Conservation (phyloP, 1,139 yeast genomes). For the Blastobotrys petasosporus region DNA sequence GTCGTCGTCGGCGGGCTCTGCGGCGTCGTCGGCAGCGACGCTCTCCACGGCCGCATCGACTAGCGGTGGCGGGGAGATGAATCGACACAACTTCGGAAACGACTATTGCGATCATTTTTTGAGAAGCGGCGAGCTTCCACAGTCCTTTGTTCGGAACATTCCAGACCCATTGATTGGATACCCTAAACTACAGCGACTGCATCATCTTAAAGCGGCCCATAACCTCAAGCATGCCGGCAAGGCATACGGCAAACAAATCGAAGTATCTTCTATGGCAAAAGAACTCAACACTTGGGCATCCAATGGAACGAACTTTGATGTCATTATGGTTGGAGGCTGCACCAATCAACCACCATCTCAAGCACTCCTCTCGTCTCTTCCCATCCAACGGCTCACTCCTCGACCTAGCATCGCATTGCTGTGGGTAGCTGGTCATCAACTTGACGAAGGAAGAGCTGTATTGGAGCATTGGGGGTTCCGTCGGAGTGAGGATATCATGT, state of each 20-base stretch:
- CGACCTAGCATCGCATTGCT: slow-evolving; percentile 81
- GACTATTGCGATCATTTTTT: slow-evolving; percentile 70
- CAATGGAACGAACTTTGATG: slow-evolving; percentile 66
- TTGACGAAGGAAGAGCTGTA: slow-evolving; percentile 45
- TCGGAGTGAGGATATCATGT: slow-evolving; percentile 79
- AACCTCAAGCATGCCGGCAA: slow-evolving; percentile 46
- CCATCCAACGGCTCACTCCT: slow-evolving; percentile 66
- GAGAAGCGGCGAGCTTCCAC: slow-evolving; percentile 57
- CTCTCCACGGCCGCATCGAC: neutral
- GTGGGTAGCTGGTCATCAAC: slow-evolving; percentile 70
- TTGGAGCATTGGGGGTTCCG: slow-evolving; percentile 72
- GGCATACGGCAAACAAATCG: slow-evolving; percentile 61
- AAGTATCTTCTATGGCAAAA: slow-evolving; percentile 39
- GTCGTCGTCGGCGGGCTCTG: neutral
- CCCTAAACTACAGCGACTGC: slow-evolving; percentile 68
- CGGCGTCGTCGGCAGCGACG: neutral
- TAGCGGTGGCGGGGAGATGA: neutral
- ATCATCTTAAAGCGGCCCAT: slow-evolving; percentile 53
- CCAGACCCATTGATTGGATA: slow-evolving; percentile 70
- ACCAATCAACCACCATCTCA: slow-evolving; percentile 58
- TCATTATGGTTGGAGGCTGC: slow-evolving; percentile 85
- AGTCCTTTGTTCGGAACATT: slow-evolving; percentile 57
- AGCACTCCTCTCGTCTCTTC: slow-evolving; percentile 56
- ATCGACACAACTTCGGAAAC: slow-evolving; percentile 39
- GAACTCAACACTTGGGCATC: slow-evolving; percentile 55